Base-by-base conservation (phyloP, 2,329 filamentous ascomycete species). In the Beauveria brongniartii region DNA sequence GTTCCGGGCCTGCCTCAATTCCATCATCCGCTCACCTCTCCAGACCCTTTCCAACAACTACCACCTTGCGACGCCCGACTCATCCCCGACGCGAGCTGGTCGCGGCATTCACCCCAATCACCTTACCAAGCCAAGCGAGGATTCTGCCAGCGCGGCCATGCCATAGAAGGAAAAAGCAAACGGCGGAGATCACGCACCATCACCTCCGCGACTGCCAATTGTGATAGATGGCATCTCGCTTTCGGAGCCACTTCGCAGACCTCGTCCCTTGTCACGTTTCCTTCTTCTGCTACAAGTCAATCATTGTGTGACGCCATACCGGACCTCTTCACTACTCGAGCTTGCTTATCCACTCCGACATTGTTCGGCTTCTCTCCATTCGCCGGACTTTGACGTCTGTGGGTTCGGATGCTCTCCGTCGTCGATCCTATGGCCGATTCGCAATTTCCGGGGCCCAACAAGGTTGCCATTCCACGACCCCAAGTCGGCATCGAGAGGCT, bases 401-500 rank as follows among this genome's bases (percentile, higher is more conserved):
- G 50, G 40, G 46, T 10, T 41, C 56, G 55, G 37, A 62, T 61
- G 58, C 60, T 62, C 41, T 58, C 55, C 26, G 51, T 34, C 30
- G 24, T 30, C 44, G 34, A 60, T 55, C 50, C 37, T 26, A 62
- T 62, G 61, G 51, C 61, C 55, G 61, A 62, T 20, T 59, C 61
- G 47, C 72, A 76, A 62, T 73, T 78, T 62, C 69, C 77, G 37
- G 75, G 75, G 64, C 72, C 76, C 55, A 79, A 79, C 63, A 77
- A 78, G 34, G 73, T 80, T 63, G 74, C 77, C 71, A 88, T 91
- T 81, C 84, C 88, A 65, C 83, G 90, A 69, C 88, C 88, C 30
- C 88, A 90, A 77, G 87, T 92, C 69, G 88, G 89, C 71, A 93
- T 93, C 73, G 88, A 92, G 75, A 85, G 90, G 64, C 78, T 93